Evolutionary conservation across 805 yeast genomes (phyloP), one percentile per base, ranked within the genome.

Genomic region (Zygotorulaspora chibaensis): DNA sequence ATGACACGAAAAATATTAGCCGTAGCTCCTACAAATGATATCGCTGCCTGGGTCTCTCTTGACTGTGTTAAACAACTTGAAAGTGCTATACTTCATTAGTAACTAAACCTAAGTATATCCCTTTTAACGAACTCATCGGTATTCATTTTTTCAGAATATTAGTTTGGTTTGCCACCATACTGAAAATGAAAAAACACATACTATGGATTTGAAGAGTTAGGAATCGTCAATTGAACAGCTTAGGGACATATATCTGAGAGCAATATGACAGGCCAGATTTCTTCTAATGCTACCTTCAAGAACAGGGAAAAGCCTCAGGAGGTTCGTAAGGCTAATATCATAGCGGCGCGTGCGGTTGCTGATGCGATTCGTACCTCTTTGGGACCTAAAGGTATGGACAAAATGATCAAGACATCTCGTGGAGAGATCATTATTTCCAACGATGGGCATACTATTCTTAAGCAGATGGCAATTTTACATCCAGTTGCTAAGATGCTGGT

Each of bases 361-460:
- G 96, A 89, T 67, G 96, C 96, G 39, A 87, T 89, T 58, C 79
- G 96, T 67, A 90, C 97, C 5, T 84, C 98, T 12, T 73, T 93
- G 48, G 99, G 99, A 16, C 99, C 99, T 46, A 91, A 89, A 68
- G 99, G 99, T 50, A 93, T 93, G 99, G 99, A 93, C 68, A 93
- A 93, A 73, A 91, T 93, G 98, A 88, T 87, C 71, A 88, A 88
- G 69, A 90, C 98, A 15, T 84, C 90, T 41, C 79, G 77, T 47
- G 98, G 98, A 33, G 89, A 93, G 62, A 86, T 91, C 57, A 84
- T 90, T 61, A 90, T 93, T 57, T 89, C 98, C 52, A 93, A 93
- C 67, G 99, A 93, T 69, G 99, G 99, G 28, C 98, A 95, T 68
- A 93, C 99, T 2, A 93, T 93, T 56, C 73, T 91, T 57, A 83